Evolutionary conservation across 225 moss, liverwort and hornwort species (phyloP).

Genomic region (Thuidium tamariscinum): DNA sequence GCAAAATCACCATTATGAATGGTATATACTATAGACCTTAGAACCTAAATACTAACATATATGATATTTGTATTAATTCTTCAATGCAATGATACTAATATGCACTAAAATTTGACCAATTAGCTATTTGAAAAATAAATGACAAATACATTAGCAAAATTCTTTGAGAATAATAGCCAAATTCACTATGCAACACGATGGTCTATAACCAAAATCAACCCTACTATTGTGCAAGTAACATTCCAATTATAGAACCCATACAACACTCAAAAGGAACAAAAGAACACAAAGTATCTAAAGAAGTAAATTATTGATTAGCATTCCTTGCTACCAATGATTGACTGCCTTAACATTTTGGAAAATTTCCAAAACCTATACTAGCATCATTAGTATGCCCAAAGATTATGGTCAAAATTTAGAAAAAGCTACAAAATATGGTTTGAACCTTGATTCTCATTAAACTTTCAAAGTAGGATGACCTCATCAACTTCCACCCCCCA

Average conservation of each 20-base stretch:
- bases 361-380: neutral
- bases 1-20: neutral
- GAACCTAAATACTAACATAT: too few species aligned
- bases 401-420: neutral
- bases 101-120: neutral
- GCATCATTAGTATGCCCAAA: neutral
- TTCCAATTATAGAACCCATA: neutral
- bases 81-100: neutral
- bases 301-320: neutral
- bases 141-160: neutral
- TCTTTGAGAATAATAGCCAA: neutral
- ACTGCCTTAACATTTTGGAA: neutral
- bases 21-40: too few species aligned
- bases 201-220: neutral
- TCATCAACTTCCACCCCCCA: neutral
- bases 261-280: neutral
- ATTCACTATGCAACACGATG: neutral
- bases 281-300: neutral
- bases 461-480: neutral
- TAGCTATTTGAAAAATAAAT: neutral
- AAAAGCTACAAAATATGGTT: neutral
- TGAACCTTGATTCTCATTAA: neutral
- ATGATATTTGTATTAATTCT: too few species aligned
- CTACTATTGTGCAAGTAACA: neutral
- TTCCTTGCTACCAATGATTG: neutral